Base-by-base conservation (phyloP, 805 yeast genomes). In the Ogataea trehaloabstinens region DNA sequence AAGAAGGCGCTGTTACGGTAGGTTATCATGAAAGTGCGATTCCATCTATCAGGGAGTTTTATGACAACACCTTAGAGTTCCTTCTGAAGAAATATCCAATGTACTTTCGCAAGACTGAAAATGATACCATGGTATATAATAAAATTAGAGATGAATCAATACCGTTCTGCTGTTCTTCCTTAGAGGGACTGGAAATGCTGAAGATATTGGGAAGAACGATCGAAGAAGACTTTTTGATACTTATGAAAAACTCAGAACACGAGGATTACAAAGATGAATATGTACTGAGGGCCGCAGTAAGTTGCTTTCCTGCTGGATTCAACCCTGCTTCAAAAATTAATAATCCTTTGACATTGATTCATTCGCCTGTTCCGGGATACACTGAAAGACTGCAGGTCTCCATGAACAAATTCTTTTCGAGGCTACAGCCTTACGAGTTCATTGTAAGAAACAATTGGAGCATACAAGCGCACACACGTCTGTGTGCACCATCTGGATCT, bases 261-360 rank as follows among this genome's bases (percentile, higher is more conserved):
- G 60, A 61, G 19, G 53, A 51, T 10, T 61, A 52, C 19, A 58
- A 57, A 24, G 76, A 74, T 39, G 89, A 82, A 49, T 84, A 82
- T 53, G 64, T 71, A 19, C 56, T 80, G 30, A 66, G 81, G 37
- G 80, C 78, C 0, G 76, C 79, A 6, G 63, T 73, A 3, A 71
- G 80, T 18, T 78, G 80, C 6, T 82, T 81, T 49, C 87, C 91
- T 1, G 77, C 82, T 1, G 91, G 91, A 2, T 85, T 85, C 58
- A 78, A 78, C 52, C 90, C 91, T 4, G 59, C 68, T 4, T 61
- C 55, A 7, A 71, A 75, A 45, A 68, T 75, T 45, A 65, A 78
- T 51, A 60, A 67, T 48, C 78, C 82, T 2, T 60, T 85, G 28
- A 74, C 85, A 0, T 63, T 56, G 33, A 74, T 85, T 42, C 95